These are phyloP conservation scores for Globisporangium lucens DNA, from an alignment of 352 stramenopile genomes.

Conservation along the genomic window DNA sequence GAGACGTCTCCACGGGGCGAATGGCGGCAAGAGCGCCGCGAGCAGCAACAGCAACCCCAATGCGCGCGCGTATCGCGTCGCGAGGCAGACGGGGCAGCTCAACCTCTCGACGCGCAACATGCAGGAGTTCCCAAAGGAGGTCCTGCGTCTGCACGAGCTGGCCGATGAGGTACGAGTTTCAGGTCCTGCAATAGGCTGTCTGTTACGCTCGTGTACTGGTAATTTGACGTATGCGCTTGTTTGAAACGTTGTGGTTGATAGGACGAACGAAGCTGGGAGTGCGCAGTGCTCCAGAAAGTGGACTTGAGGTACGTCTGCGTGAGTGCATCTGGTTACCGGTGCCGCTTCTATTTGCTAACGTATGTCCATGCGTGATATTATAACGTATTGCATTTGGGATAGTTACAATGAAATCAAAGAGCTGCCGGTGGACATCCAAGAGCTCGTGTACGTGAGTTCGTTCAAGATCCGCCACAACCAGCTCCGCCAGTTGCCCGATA, in stretches of 20 bases:
- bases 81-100: conserved; percentile 50
- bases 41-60: conserved; percentile 19
- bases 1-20: conserved; percentile 26
- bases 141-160: conserved; percentile 60
- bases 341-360: neutral
- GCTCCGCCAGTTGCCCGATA: conserved; percentile 42
- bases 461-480: conserved; percentile 80
- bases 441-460: conserved; percentile 44
- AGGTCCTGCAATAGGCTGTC: neutral
- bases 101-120: conserved; percentile 64
- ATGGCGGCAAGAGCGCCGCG: neutral
- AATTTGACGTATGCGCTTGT: neutral
- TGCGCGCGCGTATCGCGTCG: conserved; percentile 43
- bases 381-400: neutral
- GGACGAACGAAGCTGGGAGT: conserved; percentile 77
- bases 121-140: conserved; percentile 46
- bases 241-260: conserved; percentile 3
- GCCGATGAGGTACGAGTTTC: conserved; percentile 37
- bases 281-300: conserved; percentile 57
- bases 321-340: neutral
- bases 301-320: conserved; percentile 50
- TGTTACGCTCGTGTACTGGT: neutral
- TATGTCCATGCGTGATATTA: neutral
- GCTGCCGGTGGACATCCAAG: conserved; percentile 45
- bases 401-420: conserved; percentile 78